Evolutionary conservation across 805 yeast species (phyloP), one percentile per base, ranked within the genome.

Genomic region (Diddensiella santjacobensis): DNA sequence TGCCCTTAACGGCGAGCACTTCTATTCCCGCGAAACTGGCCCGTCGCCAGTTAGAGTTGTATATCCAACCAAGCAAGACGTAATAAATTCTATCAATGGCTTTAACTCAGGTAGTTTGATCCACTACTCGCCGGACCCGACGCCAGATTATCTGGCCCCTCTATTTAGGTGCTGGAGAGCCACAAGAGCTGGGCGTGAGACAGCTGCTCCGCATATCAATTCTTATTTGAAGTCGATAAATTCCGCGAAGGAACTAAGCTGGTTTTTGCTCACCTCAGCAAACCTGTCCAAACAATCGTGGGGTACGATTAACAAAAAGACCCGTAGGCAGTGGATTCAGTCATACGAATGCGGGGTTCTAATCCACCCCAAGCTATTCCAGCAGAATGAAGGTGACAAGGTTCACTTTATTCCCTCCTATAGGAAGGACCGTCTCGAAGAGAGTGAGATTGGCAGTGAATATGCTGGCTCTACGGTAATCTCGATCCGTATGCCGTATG

Each of bases 211-310:
- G 1, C 96, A 87, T 64, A 80, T 83, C 11, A 87, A 87, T 63
- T 76, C 85, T 24, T 80, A 84, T 56, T 59, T 78, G 49, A 47
- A 52, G 15, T 41, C 53, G 18, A 40, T 23, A 31, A 15, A 18
- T 1, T 45, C 45, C 23, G 48, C 50, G 1, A 43, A 35, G 4
- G 31, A 79, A 54, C 60, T 84, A 3, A 74, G 77, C 44, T 87
- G 95, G 95, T 74, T 81, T 15, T 62, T 84, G 4, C 70, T 84
- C 60, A 84, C 93, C 0, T 82, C 89, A 42, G 84, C 87, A 26
- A 87, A 87, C 59, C 58, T 86, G 36, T 82, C 90, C 26, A 78
- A 78, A 46, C 84, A 79, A 51, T 95, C 95, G 1, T 87, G 96
- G 96, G 96, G 96, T 0, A 66, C 60, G 3, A 67, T 69, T 11